Evolutionary conservation across 2,329 filamentous ascomycete genomes (phyloP), one percentile per base, ranked within the genome.

Genomic region (Fusarium sterilihyphosum): DNA sequence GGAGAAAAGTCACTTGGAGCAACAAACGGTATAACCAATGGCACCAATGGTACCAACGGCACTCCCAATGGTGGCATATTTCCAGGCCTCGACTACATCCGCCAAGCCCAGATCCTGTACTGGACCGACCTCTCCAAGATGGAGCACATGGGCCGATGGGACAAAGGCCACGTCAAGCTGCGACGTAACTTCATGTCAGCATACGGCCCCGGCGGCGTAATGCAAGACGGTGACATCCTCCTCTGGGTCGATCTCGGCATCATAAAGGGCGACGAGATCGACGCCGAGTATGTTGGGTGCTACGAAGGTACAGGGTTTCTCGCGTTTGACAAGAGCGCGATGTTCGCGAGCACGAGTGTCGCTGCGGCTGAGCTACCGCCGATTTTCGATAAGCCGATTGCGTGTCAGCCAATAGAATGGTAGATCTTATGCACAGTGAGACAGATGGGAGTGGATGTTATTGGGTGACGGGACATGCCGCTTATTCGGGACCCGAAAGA

Each of bases 191-290:
- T 74, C 37, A 61, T 75, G 40, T 29, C 58, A 29, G 59, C 68
- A 22, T 75, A 75, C 38, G 59, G 64, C 5, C 54, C 71, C 5
- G 68, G 59, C 4, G 73, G 73, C 5, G n/a, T 10, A 1, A 62
- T 73, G 46, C 50, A 70, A 24, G 68, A 49, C 17, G 54, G 68
- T 2, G 53, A 75, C 7, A 10, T 75, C 8, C 26, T 70, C n/a
- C 54, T 75, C 22, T 74, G 73, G 73, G 73, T 74, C n/a, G 73
- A 75, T 33, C 35, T 72, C 13, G 67, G 71, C 2, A 65, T 75
- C 2, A 29, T 74, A 16, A 74, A 74, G 35, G 52, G 68, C 2
- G 22, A 69, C 8, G 73, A 75, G 31, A 59, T 75, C 20, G 68
- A 70, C 18, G 73, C 73, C 2, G 73, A 75, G 46, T 74, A 74